Base-by-base conservation (phyloP, 2,329 filamentous ascomycete species). In the Teratosphaeria viscida region DNA sequence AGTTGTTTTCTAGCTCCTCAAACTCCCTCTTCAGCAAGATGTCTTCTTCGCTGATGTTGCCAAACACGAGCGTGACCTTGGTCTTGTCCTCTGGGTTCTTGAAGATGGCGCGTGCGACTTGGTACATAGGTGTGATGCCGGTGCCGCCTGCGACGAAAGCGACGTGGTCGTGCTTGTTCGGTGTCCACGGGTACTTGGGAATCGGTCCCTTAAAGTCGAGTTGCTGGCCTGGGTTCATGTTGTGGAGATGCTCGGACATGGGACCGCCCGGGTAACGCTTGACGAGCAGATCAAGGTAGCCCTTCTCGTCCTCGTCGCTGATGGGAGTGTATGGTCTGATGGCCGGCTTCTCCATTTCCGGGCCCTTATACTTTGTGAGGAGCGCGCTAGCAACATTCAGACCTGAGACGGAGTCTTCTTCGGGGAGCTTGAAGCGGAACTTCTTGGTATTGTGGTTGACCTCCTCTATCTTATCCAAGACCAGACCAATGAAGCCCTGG, bases 61-160 rank as follows among this genome's bases (percentile, higher is more conserved):
- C 94, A 72, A 92, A 96, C 43, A 99, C 83, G 35, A 99, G 85
- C 5, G 92, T 97, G 52, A 99, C 91, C 81, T 96, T 95, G 69
- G 94, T 99, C 84, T 94, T 92, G 79, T 99, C 94, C 52, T 89
- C 84, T 62, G 92, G 90, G 83, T 96, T 95, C 77, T 87, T 90
- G 85, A 97, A 95, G 78, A 99, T 96, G 72, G 86, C 83, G 63
- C 90, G 90, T 65, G 85, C 81, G 54, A 99, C 85, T 81, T 99
- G 94, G 82, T 89, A 97, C 92, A 97, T 96, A 67, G 94, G 94
- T 11, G 94, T 94, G 75, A 99, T 95, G 62, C 94, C 94, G 7
- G 94, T 96, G 65, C 94, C 94, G 69, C 94, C 94, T n/a, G 92
- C 90, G 64, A 99, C 83, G 65, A 92, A 81, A 47, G 84, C 87